A percentile compares a stretch with the other conserved stretches of the same genome.
These are phyloP conservation scores for Xylaria sp. DNA, from an alignment of 2,329 filamentous ascomycete species.

Conservation along the genomic window DNA sequence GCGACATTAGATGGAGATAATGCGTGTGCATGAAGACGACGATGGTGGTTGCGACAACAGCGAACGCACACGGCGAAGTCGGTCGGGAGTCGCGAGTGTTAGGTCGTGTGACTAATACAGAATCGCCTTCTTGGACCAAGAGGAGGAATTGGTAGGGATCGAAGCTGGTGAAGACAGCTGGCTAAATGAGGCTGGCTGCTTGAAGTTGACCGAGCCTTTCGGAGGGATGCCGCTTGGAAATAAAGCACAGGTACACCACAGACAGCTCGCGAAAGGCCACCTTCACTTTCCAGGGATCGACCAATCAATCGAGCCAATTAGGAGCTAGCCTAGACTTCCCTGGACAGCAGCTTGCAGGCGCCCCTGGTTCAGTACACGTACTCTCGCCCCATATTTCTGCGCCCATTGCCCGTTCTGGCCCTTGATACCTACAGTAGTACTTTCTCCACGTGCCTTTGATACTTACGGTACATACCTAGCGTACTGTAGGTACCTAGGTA, in stretches of 20 bases:
- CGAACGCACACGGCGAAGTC: constrained; percentile 2
- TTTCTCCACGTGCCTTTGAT: not conserved
- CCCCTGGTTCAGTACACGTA: not conserved
- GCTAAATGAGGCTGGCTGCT: constrained; percentile 18
- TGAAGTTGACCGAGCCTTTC: constrained; percentile 7
- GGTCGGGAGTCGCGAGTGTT: not conserved
- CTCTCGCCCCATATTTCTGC: too few species aligned
- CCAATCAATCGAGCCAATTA: constrained; percentile 30
- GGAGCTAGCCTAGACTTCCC: constrained; percentile 5
- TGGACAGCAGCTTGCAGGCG: not conserved
- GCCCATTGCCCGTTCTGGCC: too few species aligned
- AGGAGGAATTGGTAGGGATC: not conserved
- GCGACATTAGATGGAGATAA: constrained; percentile 34
- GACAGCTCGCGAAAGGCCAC: constrained; percentile 38
- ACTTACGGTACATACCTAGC: too few species aligned
- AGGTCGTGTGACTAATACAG: not conserved
- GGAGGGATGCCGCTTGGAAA: constrained; percentile 8
- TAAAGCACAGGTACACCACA: not conserved
- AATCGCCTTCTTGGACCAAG: not conserved
- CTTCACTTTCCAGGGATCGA: constrained; percentile 34
- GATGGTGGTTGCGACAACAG: not conserved
- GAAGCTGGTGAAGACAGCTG: constrained; percentile 25
- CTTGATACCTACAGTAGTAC: too few species aligned
- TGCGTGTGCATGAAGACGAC: constrained; percentile 9
- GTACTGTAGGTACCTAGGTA: too few species aligned